A percentile compares a stretch with the other conserved stretches of the same genome.
phyloP scores from a whole-genome alignment of 2,329 filamentous ascomycete species.

The Torrubiella hemipterigena region DNA sequence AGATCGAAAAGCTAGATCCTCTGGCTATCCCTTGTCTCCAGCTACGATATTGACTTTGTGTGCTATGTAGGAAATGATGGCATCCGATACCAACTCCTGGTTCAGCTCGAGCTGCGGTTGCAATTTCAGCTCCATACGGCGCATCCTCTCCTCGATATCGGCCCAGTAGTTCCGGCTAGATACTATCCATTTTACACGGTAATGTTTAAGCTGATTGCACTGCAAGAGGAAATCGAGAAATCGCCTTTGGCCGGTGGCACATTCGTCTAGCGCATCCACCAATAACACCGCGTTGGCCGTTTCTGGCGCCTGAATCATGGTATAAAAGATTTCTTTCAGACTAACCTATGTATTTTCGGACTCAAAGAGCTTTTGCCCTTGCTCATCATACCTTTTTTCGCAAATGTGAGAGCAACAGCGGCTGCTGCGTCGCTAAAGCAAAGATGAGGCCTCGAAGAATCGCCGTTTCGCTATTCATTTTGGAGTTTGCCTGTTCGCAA shows the following conservation, averaged over 20 bases:
- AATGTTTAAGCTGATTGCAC: constrained; percentile 7
- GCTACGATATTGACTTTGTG: constrained; percentile 19
- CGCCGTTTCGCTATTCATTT: constrained; percentile 24
- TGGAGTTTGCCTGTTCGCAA: constrained; percentile 25
- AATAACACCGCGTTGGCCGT: constrained; percentile 19
- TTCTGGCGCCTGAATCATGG: constrained; percentile 23
- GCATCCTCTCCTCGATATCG: constrained; percentile 20
- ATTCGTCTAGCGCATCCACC: constrained; percentile 37
- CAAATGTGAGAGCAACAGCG: constrained; percentile 11
- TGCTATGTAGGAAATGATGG: constrained; percentile 24
- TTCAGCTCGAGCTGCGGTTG: constrained; percentile 26
- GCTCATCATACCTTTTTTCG: constrained; percentile 14
- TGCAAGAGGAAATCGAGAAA: constrained; percentile 23
- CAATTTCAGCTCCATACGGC: constrained; percentile 7
- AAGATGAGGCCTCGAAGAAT: constrained; percentile 31
- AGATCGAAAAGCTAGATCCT: no score
- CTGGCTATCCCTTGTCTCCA: constrained; percentile 6
- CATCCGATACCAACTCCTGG: constrained; percentile 16
- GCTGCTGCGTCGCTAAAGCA: constrained; percentile 20
- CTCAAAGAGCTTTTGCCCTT: constrained; percentile 19
- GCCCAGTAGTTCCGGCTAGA: constrained; percentile 23
- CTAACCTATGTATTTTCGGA: constrained; percentile 23
- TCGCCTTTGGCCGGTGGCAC: constrained; percentile 13
- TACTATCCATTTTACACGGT: constrained; percentile 25
- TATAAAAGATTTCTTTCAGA: constrained; percentile 20